A percentile compares a stretch with the other conserved stretches of the same genome.
Conservation (phyloP, 2,329 filamentous ascomycete species). For the Ramularia collo-cygni region DNA sequence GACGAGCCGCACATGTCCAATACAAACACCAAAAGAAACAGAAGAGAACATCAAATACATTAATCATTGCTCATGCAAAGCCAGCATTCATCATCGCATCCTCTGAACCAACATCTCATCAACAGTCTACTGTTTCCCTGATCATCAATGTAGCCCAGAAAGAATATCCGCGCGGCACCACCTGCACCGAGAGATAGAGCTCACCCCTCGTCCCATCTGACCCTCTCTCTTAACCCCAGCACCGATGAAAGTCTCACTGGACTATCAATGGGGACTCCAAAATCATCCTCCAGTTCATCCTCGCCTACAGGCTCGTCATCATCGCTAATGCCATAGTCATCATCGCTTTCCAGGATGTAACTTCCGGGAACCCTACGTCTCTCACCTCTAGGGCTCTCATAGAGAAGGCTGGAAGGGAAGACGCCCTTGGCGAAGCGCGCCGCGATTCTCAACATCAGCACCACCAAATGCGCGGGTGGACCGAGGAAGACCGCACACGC, state of each 20-base stretch:
- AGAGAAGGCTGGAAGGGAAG: constrained; percentile 22
- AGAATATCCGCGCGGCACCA: too few species aligned
- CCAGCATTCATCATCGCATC: too few species aligned
- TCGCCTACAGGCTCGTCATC: constrained; percentile 14
- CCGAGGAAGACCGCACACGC: constrained; percentile 70
- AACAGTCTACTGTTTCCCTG: too few species aligned
- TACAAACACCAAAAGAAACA: too few species aligned
- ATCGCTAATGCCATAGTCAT: constrained; percentile 38
- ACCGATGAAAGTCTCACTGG: constrained; percentile 19
- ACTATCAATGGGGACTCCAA: constrained; percentile 42
- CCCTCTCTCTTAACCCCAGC: constrained; percentile 11
- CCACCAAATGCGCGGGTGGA: constrained; percentile 71
- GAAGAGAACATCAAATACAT: too few species aligned
- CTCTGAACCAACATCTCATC: too few species aligned
- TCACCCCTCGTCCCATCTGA: constrained; percentile 6
- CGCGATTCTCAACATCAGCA: constrained; percentile 74
- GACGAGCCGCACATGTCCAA: too few species aligned
- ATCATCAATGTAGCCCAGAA: too few species aligned
- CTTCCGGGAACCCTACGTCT: constrained; percentile 55
- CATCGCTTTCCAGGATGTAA: constrained; percentile 49
- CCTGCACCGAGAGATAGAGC: too few species aligned
- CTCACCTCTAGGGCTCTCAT: constrained; percentile 23
- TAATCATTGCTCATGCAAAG: too few species aligned
- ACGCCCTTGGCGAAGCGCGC: constrained; percentile 58
- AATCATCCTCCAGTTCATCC: constrained; percentile 50